A percentile compares a stretch with the other conserved stretches of the same genome.
Conservation (phyloP, 2,329 filamentous ascomycete species). For the Cladosporium sp. region DNA sequence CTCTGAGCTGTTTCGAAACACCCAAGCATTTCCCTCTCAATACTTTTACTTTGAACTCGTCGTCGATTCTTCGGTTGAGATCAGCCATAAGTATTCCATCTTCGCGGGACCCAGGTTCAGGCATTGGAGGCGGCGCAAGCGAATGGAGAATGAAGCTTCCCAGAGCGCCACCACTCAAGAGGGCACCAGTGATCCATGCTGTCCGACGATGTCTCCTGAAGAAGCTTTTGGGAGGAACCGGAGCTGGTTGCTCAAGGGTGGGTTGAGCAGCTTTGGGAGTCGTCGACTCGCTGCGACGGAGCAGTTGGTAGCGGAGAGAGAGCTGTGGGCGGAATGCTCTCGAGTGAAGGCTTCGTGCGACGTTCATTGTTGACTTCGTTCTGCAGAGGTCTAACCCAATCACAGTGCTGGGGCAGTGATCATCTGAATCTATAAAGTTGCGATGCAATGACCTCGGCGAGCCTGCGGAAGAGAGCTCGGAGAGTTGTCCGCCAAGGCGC, state of each 20-base stretch:
- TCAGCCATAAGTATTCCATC: slow-evolving; percentile 45
- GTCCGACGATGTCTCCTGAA: slow-evolving; percentile 20
- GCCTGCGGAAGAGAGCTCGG: slow-evolving; percentile 3
- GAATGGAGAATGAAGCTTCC: slow-evolving; percentile 45
- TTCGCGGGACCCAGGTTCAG: slow-evolving; percentile 41
- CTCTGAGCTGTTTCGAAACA: slow-evolving; percentile 35
- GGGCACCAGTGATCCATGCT: slow-evolving; percentile 38
- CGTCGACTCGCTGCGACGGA: slow-evolving; percentile 21
- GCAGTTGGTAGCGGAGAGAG: slow-evolving; percentile 29
- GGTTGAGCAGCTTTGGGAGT: slow-evolving; percentile 12
- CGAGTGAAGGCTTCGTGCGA: slow-evolving; percentile 7
- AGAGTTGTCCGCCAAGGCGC: slow-evolving; percentile 1
- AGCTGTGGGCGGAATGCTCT: slow-evolving; percentile 28
- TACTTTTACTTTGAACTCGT: slow-evolving; percentile 51
- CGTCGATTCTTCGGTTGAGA: slow-evolving; percentile 46
- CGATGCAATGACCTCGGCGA: background rate
- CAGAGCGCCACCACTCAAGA: slow-evolving; percentile 40
- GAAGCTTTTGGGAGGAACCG: slow-evolving; percentile 7
- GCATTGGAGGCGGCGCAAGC: slow-evolving; percentile 47
- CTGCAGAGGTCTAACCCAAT: background rate
- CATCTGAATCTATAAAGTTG: background rate
- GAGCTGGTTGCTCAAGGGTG: slow-evolving; percentile 6
- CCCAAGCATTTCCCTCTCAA: slow-evolving; percentile 46
- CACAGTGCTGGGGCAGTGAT: background rate
- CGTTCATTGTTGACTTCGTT: slow-evolving; percentile 16